Base-by-base conservation (phyloP, 2,329 filamentous ascomycete genomes). In the Penicillium sp. region DNA sequence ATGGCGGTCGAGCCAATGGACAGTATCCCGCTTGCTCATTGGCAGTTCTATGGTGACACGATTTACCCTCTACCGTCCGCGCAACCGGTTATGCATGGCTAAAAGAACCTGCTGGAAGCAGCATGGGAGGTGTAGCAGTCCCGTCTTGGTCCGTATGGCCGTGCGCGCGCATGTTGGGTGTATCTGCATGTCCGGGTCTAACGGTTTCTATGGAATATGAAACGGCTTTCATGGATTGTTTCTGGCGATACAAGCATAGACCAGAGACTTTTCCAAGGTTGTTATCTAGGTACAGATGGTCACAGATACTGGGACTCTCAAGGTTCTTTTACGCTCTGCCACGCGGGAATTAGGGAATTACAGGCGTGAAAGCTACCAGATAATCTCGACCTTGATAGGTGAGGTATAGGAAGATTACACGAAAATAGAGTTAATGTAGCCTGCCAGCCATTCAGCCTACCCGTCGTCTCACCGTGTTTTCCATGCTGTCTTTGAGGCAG, bases 381-480 rank as follows among this genome's bases (percentile, higher is more conserved):
- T 29, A 38, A 34, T 31, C 27, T 46, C 31, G 24, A 40, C 14
- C 11, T 36, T 46, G 32, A 37, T 41, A 44, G 40, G 41, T 23
- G 34, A 51, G 14, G 40, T 11, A 28, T 14, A 18, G 18, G 34
- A 20, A 20, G 18, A 50, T 57, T 57, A 54, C 52, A 58, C 52
- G 22, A 49, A 31, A 49, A 57, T 58, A 56, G 45, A 56, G 53
- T 56, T 57, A 45, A 52, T 50, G 52, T 56, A 49, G 32, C 41
- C 55, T 56, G 47, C 45, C 41, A 49, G 50, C 46, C 40, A 51
- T 58, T 40, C 24, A 50, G 39, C 24, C 24, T 46, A 26, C 23
- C 31, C 37, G 28, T 28, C 29, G 38, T 49, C 32, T 47, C 49
- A 53, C 51, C 16, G 22, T 46, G 18, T 38, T 23, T 36, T 35